Conservation (phyloP, 805 yeast species). For the Wickerhamiella siamensis region DNA sequence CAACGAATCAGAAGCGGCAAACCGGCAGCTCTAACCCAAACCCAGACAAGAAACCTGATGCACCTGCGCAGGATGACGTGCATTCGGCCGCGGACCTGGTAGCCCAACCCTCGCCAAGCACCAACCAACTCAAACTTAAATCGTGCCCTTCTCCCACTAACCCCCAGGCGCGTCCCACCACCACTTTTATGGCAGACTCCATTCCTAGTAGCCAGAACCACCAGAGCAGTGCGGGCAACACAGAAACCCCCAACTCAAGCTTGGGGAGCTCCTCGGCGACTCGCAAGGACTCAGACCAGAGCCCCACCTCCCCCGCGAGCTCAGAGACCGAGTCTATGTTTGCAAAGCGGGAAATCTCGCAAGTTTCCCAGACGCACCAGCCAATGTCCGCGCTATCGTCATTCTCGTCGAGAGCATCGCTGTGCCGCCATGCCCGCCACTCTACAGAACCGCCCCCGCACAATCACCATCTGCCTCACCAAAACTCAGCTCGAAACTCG, state of each 20-base stretch:
- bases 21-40: no score
- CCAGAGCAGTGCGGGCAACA: no score
- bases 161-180: no score
- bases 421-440: neutral
- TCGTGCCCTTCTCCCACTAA: neutral
- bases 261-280: neutral
- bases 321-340: slow-evolving; percentile 4
- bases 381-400: slow-evolving; percentile 5
- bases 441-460: neutral
- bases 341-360: slow-evolving; percentile 13
- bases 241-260: neutral
- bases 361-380: neutral
- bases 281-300: neutral
- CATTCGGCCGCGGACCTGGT: no score
- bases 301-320: neutral
- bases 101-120: no score
- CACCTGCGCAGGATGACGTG: no score
- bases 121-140: neutral
- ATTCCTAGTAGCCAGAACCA: no score
- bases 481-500: neutral
- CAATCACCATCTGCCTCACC: slow-evolving; percentile 1
- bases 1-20: no score
- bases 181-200: no score
- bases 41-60: no score
- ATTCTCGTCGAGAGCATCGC: slow-evolving; percentile 7